A percentile compares a stretch with the other conserved stretches of the same genome.
Conservation (phyloP, 1,284 basidiomycete genomes). For the Thecaphora thlaspeos region DNA sequence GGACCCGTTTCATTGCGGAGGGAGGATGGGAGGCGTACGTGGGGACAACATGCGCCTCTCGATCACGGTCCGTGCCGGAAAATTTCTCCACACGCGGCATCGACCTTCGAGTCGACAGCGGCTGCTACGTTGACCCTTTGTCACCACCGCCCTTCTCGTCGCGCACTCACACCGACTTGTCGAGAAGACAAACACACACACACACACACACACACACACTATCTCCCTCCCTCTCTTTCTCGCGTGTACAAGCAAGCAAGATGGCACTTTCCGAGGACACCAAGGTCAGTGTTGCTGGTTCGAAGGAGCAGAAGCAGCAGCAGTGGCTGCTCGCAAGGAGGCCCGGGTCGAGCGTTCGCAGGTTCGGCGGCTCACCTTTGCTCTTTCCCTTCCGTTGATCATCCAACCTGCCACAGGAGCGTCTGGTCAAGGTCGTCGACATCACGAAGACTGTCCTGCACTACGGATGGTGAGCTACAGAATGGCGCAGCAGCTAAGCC, state of each 20-base stretch:
- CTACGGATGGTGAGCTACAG: constrained; percentile 54
- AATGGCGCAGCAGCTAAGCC: too few species aligned
- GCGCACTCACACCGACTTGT: too few species aligned
- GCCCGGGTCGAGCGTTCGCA: too few species aligned
- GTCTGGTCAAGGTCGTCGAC: constrained; percentile 50
- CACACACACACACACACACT: too few species aligned
- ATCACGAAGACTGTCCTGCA: constrained; percentile 52
- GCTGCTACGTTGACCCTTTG: too few species aligned
- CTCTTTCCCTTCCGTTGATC: too few species aligned
- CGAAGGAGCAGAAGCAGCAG: not conserved
- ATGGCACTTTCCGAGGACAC: constrained; percentile 54
- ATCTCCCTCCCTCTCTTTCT: too few species aligned
- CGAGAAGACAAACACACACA: too few species aligned
- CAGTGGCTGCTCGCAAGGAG: not conserved
- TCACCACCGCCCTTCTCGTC: too few species aligned
- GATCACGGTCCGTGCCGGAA: not conserved
- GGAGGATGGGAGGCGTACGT: too few species aligned
- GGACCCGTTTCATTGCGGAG: not conserved
- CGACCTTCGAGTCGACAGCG: not conserved
- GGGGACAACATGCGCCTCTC: constrained; percentile 1
- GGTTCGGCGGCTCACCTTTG: too few species aligned
- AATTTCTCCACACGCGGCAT: constrained; percentile 1
- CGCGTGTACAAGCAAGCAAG: constrained; percentile 2
- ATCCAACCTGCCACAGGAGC: constrained; percentile 32
- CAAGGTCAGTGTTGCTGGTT: constrained; percentile 27